Base-by-base conservation (phyloP, 768 basidiomycete species). In the Rhodotorula kratochvilovae region DNA sequence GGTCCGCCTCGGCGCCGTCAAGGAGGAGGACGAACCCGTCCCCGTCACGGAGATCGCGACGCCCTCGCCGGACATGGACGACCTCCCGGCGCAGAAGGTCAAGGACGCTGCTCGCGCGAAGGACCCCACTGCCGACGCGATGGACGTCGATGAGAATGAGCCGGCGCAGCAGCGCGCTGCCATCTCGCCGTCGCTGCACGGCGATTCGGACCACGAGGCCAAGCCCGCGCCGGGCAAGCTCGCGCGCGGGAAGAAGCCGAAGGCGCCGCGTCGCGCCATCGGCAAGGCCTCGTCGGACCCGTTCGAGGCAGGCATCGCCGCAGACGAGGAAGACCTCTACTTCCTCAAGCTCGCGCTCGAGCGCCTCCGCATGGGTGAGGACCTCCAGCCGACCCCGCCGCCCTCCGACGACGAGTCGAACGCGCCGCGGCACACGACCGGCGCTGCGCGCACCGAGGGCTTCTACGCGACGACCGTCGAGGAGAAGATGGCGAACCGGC, bases 361-460 rank as follows among this genome's bases (percentile, higher is more conserved):
- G 63, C 74, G 68, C 15, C 65, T 66, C 39, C 77, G 68, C 10
- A 51, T 69, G 51, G 78, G 74, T 15, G 31, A 66, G 31, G 67
- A 62, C 35, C 48, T 71, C 43, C 70, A 72, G 17, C 66, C 73
- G 31, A 65, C 75, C 23, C 72, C 76, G 15, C 71, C 76, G 15
- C 64, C 70, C 23, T 66, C 50, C 21, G 70, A 54, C 58, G 75
- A 77, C 58, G 76, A 77, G 48, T 43, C 48, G 33, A 55, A 64
- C 56, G 61, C 87, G 81, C 87, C 89, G 48, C 87, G 87, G 63
- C 92, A 95, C 78, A 75, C 86, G 60, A 89, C 90, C 2, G 93
- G 94, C 33, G 89, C 90, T 43, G 92, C 92, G 27, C 87, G 95
- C 25, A 92, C 93, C 2, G 91, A 97, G 80, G 95, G 96, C 7